Percentiles rank a stretch among this genome's conserved stretches.
These are phyloP conservation scores for Debaryomycetaceae sp. DNA, from an alignment of 1,139 yeast species.

Conservation along the genomic window DNA sequence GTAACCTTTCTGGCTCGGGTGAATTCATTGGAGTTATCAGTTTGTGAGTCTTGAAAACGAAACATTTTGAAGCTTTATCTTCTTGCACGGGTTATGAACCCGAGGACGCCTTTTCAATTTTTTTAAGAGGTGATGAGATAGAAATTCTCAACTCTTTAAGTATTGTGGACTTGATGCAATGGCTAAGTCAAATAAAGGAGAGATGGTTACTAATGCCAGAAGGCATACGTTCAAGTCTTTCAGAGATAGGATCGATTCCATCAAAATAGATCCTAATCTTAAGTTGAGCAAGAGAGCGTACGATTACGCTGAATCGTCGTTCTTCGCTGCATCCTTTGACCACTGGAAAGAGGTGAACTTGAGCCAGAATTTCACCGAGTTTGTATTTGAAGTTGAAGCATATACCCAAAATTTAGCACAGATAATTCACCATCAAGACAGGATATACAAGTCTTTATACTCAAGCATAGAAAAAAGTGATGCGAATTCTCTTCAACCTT, in stretches of 20 bases:
- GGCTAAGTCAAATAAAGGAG: constrained; percentile 15
- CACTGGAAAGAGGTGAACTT: constrained; percentile 89
- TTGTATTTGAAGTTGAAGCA: constrained; percentile 54
- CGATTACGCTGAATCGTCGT: constrained; percentile 72
- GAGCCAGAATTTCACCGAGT: constrained; percentile 67
- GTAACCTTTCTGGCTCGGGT: neutral
- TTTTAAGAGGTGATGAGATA: neutral
- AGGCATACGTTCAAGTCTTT: constrained; percentile 71
- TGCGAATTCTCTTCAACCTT: constrained; percentile 71
- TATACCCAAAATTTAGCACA: constrained; percentile 74
- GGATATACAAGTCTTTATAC: constrained; percentile 55
- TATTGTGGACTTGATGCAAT: neutral
- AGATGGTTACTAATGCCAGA: constrained; percentile 54
- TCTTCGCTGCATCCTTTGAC: constrained; percentile 71
- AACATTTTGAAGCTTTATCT: too few relatives aligned
- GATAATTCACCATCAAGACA: constrained; percentile 64
- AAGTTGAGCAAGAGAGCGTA: constrained; percentile 62
- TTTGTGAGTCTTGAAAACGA: too few relatives aligned
- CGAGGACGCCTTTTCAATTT: constrained; percentile 20
- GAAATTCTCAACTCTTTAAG: neutral
- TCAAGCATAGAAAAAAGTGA: constrained; percentile 56
- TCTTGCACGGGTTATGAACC: constrained; percentile 9
- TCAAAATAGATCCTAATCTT: constrained; percentile 81
- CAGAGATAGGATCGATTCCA: constrained; percentile 76
- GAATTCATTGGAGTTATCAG: too few relatives aligned